phyloP scores from a whole-genome alignment of 2,329 filamentous ascomycete species.

The Nannizziopsis barbatae region DNA sequence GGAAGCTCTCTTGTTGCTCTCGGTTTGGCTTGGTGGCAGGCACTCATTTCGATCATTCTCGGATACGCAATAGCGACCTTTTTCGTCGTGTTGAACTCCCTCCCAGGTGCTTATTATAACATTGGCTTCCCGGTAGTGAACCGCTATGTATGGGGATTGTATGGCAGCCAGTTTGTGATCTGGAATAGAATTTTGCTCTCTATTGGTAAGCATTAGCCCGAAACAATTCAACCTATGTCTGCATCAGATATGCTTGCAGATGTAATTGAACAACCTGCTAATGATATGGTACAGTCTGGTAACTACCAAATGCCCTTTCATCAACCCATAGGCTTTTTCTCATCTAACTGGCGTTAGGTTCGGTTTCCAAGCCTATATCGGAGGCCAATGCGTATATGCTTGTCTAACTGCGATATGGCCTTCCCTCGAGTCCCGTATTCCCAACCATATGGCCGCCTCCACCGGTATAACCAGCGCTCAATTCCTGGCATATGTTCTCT shows the following conservation, averaged over 20 bases:
- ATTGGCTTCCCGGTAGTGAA: constrained; percentile 37
- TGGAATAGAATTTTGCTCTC: constrained; percentile 33
- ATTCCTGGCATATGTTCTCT: constrained; percentile 30
- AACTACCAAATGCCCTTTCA: neutral
- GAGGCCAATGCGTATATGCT: constrained; percentile 27
- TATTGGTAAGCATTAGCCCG: constrained; percentile 18
- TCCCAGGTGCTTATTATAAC: constrained; percentile 34
- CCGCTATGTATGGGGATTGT: constrained; percentile 36
- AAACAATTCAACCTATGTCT: neutral
- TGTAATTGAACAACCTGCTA: no score
- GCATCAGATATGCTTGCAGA: neutral
- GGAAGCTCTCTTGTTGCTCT: constrained; percentile 28
- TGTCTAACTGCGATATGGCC: constrained; percentile 18
- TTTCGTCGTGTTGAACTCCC: constrained; percentile 29
- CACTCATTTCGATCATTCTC: constrained; percentile 23
- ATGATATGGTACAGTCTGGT: constrained; percentile 5
- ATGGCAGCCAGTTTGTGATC: constrained; percentile 32
- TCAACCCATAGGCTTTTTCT: constrained; percentile 22
- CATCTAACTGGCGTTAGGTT: constrained; percentile 25
- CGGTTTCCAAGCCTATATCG: constrained; percentile 30
- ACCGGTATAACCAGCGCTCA: constrained; percentile 27
- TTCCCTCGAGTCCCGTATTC: constrained; percentile 24
- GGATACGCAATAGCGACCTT: constrained; percentile 31
- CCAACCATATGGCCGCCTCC: constrained; percentile 26
- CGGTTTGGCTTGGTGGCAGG: constrained; percentile 27